Evolutionary conservation across 225 moss, liverwort and hornwort genomes (phyloP), one percentile per base, ranked within the genome.

Genomic region (Bryoerythrophyllum caledonicum): DNA sequence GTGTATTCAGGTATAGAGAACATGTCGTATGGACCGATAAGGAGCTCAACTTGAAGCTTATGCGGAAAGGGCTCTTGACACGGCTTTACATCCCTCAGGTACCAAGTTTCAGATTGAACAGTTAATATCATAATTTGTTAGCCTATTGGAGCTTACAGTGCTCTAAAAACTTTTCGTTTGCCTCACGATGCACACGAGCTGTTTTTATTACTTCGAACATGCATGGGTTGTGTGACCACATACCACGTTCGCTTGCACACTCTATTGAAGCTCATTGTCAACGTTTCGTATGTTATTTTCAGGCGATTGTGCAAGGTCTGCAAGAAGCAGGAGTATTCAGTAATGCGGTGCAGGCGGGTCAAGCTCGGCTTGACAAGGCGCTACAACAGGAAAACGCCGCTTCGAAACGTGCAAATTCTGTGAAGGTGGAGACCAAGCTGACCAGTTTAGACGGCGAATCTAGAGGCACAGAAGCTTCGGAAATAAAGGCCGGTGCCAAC

Each of bases 11-110:
- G 99, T 99, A 99, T 68, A 91, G 84, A 25, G 91, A 99, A 72
- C 99, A 99, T 81, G 99, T 99, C 43, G 99, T 99, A 28, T 99
- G 99, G 99, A 81, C 88, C 59, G 95, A 99, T 69, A 95, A 88
- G 74, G 95, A 99, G 24, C 68, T 95, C 10, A 95, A 95, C 80
- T 78, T 99, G 57, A 99, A 95, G 75, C 76, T 99, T 75, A 99
- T 95, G 91, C 83, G 99, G 55, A 99, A 93, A 78, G 99, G 99
- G 19, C 84, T 99, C 40, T 81, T 99, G 46, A 95, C 99, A 44
- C 90, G 99, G 21, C 93, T 99, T 30, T 92, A 92, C 70, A 87
- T 87, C 26, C 99, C 99, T 73, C 88, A 90, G 93, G 99, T 99
- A 73, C 37, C 25, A 34, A 87, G 15, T 34, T 65, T 4, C 23